A percentile compares a stretch with the other conserved stretches of the same genome.
phyloP scores from a whole-genome alignment of 495 filamentous ascomycete species.

The Umbilicaria muhlenbergii region DNA sequence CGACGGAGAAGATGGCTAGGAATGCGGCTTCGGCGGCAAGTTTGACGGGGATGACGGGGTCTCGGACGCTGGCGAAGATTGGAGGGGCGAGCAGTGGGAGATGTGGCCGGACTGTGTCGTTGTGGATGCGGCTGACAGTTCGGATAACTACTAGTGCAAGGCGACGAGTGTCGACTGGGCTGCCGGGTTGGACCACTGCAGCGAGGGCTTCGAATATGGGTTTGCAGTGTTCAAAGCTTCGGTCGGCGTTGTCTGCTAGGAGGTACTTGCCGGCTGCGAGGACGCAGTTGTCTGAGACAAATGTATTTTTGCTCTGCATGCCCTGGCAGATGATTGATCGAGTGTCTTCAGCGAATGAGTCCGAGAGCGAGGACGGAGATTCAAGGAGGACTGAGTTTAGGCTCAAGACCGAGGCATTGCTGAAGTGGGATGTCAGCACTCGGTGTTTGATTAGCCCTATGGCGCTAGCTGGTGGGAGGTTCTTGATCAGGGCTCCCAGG shows the following conservation, averaged over 20 bases:
- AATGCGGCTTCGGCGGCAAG: conserved; percentile 90
- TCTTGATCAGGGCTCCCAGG: conserved; percentile 76
- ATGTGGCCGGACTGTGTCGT: conserved; percentile 65
- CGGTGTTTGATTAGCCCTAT: conserved; percentile 60
- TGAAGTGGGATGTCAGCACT: conserved; percentile 56
- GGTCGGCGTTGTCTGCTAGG: conserved; percentile 36
- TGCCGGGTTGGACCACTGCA: conserved; percentile 56
- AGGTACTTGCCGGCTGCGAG: conserved; percentile 94
- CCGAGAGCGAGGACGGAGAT: conserved; percentile 48
- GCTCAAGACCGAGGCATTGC: conserved; percentile 54
- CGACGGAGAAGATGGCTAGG: conserved; percentile 82
- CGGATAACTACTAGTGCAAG: conserved; percentile 80
- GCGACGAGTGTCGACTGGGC: conserved; percentile 66
- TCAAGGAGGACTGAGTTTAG: conserved; percentile 81
- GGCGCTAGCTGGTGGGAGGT: conserved; percentile 45
- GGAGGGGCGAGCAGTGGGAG: conserved; percentile 61
- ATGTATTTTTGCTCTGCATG: conserved; percentile 57
- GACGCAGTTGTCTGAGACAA: conserved; percentile 77
- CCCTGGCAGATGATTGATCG: conserved; percentile 65
- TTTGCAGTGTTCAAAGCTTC: conserved; percentile 47
- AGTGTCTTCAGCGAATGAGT: conserved; percentile 53
- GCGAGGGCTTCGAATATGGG: conserved; percentile 64
- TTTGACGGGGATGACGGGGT: conserved; percentile 91
- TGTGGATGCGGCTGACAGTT: conserved; percentile 60
- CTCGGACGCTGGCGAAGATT: conserved; percentile 80